These are phyloP conservation scores for Russula abietina DNA, from an alignment of 768 basidiomycete genomes.

Conservation along the genomic window DNA sequence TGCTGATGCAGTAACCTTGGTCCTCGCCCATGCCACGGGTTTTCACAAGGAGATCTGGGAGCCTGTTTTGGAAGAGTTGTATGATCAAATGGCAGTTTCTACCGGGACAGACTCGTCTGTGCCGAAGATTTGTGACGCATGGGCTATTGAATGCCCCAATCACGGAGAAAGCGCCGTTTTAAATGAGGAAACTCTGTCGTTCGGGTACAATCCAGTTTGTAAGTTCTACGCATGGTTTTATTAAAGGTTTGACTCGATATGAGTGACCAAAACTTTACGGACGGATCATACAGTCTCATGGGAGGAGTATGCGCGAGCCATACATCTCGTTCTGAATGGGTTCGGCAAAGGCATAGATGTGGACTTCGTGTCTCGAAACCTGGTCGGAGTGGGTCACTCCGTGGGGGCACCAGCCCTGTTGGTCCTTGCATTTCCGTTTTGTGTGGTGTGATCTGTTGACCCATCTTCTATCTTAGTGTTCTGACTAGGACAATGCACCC, in stretches of 20 bases:
- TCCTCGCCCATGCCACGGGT: slow-evolving; percentile 49
- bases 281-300: slow-evolving; percentile 38
- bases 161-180: slow-evolving; percentile 48
- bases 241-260: background rate
- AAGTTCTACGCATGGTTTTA: slow-evolving; percentile 20
- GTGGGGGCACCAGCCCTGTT: slow-evolving; percentile 47
- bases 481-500: slow-evolving; percentile 41
- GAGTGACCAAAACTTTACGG: background rate
- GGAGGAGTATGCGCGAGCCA: slow-evolving; percentile 47
- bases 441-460: background rate
- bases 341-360: slow-evolving; percentile 44
- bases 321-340: slow-evolving; percentile 46
- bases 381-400: slow-evolving; percentile 51
- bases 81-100: slow-evolving; percentile 26
- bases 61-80: slow-evolving; percentile 46
- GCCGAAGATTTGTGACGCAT: slow-evolving; percentile 42
- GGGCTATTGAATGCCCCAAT: slow-evolving; percentile 50
- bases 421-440: slow-evolving; percentile 23
- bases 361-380: slow-evolving; percentile 42
- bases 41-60: slow-evolving; percentile 60
- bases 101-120: slow-evolving; percentile 7
- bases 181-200: slow-evolving; percentile 40
- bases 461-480: slow-evolving; percentile 30
- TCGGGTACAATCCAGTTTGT: slow-evolving; percentile 42
- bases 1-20: slow-evolving; percentile 39